Conservation (phyloP, 805 yeast species). For the Candida boleticola region DNA sequence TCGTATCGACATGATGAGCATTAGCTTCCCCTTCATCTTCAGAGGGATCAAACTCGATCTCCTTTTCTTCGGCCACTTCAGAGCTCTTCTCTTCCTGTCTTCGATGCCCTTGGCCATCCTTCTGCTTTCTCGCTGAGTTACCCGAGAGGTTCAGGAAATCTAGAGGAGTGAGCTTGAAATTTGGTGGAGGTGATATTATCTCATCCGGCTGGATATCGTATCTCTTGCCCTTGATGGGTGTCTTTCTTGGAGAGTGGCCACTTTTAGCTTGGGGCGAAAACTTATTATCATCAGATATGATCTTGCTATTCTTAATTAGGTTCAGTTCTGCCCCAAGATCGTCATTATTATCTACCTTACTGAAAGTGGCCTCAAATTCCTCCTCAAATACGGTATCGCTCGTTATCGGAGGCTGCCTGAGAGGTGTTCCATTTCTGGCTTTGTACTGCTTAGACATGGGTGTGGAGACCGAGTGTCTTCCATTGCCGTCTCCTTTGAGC, state of each 20-base stretch:
- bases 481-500: conserved; percentile 9
- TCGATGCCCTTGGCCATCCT: too few species aligned
- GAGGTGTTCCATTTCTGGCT: conserved; percentile 19
- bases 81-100: too few species aligned
- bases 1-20: too few species aligned
- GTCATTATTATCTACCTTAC: background rate
- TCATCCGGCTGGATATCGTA: conserved; percentile 3
- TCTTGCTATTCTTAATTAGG: conserved; percentile 14
- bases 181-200: conserved; percentile 19
- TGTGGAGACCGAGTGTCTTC: conserved; percentile 5
- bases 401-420: conserved; percentile 11
- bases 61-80: too few species aligned
- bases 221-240: conserved; percentile 1
- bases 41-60: conserved; percentile 26
- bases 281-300: conserved; percentile 23
- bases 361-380: background rate
- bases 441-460: conserved; percentile 8
- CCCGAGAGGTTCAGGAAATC: conserved; percentile 3
- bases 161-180: conserved; percentile 16
- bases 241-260: conserved; percentile 10
- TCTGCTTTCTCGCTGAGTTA: too few species aligned
- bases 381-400: conserved; percentile 5
- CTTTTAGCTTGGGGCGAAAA: conserved; percentile 10
- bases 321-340: conserved; percentile 9
- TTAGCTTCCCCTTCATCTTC: conserved; percentile 15